Evolutionary conservation across 78 protist genomes (phyloP), one percentile per base, ranked within the genome.

Genomic region (Salpingoeca rosetta): DNA sequence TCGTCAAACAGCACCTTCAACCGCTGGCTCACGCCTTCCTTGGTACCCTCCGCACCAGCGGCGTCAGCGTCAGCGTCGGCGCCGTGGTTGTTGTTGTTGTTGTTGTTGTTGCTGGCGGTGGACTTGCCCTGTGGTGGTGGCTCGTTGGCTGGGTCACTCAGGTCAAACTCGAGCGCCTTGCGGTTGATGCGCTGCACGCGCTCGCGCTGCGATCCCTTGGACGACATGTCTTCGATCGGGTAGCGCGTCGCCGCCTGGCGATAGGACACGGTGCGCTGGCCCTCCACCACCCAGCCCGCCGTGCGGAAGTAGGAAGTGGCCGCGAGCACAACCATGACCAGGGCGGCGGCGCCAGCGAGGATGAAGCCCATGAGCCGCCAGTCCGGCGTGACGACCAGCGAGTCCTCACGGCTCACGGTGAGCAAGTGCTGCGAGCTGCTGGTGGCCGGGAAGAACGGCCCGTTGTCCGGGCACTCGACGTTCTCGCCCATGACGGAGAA

Each of bases 301-400:
- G 17, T 0, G 28, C 84, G 35, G 91, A 89, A 89, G 82, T 76
- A 65, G 57, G 0, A 44, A 38, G 80, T 0, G 38, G 79, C 87
- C 25, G 2, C 81, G 51, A 89, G 11, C 39, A 78, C 28, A 0
- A n/a, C 79, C 37, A 72, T 38, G 72, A 84, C 82, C 76, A 84
- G 35, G 27, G 74, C 45, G 39, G 81, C 28, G 10, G 39, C 24
- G 10, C 41, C 85, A 3, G 28, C 86, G 39, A 90, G 35, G 27
- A 90, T 11, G 39, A 7, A 42, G 28, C 77, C 80, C 42, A 90
- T 72, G 39, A 90, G 72, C n/a, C 22, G 57, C 92, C 92, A 90
- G 76, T 90, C 86, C 36, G 92, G 88, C 41, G 43, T 85, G 38
- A 83, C 43, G 41, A 86, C 12, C 40, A 86, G 3, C 76, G 56